Base-by-base conservation (phyloP, 805 yeast species). In the Candida dajiaensis region DNA sequence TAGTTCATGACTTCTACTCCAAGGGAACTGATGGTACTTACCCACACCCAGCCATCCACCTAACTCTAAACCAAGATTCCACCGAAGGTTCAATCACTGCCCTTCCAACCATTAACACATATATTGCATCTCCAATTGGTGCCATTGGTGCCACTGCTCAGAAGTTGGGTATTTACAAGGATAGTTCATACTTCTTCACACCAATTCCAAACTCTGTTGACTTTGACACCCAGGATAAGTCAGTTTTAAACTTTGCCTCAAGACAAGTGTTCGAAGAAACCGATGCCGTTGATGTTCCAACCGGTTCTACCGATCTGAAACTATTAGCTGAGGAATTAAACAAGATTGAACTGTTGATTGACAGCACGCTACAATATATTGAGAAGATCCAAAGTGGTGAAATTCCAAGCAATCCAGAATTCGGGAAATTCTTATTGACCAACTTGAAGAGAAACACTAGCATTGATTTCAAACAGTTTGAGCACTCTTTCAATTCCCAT, bases 1-100 rank as follows among this genome's bases (percentile, higher is more conserved):
- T 86, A 53, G 81, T 88, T 58, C 95, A 88, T 63, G 92, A 83
- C 59, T 83, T 86, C 61, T 88, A 83, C 69, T 71, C 81, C 36
- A 81, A 82, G 57, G 83, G 86, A 47, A 67, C 74, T 16, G 84
- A 80, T 58, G 80, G 89, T 49, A 80, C 89, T 4, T 76, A 62
- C 61, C 94, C 95, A 23, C 72, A 75, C 64, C 88, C 92, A 20
- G 89, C 94, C 41, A 75, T 89, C 51, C 89, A 86, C 65, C 69
- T 89, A 57, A 85, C 94, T 35, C 75, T 88, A 42, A 80, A 83
- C 54, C 67, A 73, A 52, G 71, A 73, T 15, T 43, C 42, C 42
- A 73, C 73, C 36, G 55, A 66, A n/a, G 51, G 57, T 16, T 75
- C 72, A 47, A 67, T 78, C 50, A 46, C 66, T 70, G 51, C 48